Evolutionary conservation across 805 yeast species (phyloP), one percentile per base, ranked within the genome.

Genomic region (Spencermartinsiella europaea): DNA sequence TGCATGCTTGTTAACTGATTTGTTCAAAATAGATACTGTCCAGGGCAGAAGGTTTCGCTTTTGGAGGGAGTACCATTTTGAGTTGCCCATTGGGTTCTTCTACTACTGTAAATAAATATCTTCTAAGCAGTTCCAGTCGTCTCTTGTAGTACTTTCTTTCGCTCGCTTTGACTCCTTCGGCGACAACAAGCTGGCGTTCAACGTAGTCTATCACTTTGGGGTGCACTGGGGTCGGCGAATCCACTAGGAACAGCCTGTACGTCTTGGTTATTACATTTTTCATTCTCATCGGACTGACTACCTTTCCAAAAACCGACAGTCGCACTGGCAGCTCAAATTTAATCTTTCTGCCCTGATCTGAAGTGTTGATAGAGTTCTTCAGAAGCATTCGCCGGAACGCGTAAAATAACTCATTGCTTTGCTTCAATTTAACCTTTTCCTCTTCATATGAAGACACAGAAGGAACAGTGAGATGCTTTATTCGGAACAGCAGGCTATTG

Each of bases 311-410:
- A 3, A 53, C 40, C 1, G 60, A 50, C 12, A 45, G 52, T 33
- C 47, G 47, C 3, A 44, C 27, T 4, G 34, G 38, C 10, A 40
- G 48, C 5, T 49, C 45, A 7, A 50, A 45, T 2, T 28, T 17
- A 38, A 59, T 49, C 35, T 58, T 59, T 20, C 60, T 48, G 14
- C 53, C 52, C n/a, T n/a, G n/a, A 12, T 53, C 50, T 5, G 21
- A 21, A 17, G 61, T 60, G 5, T 19, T 19, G 10, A 17, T 17
- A n/a, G 52, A 25, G 4, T 35, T 37, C 36, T 51, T 47, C 15
- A 28, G 33, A 25, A 55, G 42, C 33, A 53, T 15, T 3, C 33
- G 33, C 12, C 51, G 40, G 28, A 51, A 55, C 39, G 41, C 27
- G 41, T 49, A 54, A 28, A 46, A 56, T 4, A 50, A 39, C 8